These are phyloP conservation scores for Clavulina sp. DNA, from an alignment of 768 basidiomycete species.

Conservation along the genomic window DNA sequence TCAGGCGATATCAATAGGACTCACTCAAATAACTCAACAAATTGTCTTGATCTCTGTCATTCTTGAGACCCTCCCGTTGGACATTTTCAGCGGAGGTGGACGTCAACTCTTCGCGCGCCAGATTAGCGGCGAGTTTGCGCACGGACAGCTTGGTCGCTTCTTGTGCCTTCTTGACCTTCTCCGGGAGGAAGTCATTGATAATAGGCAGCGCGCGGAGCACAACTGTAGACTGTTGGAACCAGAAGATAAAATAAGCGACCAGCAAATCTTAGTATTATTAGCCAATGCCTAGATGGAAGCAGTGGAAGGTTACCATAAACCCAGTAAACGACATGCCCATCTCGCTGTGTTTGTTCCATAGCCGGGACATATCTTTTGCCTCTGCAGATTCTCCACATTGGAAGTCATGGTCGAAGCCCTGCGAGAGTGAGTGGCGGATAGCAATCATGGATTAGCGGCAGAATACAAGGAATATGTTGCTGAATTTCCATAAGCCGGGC, in stretches of 20 bases:
- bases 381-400: conserved; percentile 1
- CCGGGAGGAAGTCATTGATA: conserved; percentile 4
- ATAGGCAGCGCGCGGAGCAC: conserved; percentile 6
- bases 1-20: too few relatives aligned
- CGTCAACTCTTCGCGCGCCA: neutral
- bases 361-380: conserved; percentile 4
- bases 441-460: too few relatives aligned
- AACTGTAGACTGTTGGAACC: conserved; percentile 3
- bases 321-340: conserved; percentile 3
- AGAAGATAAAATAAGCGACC: neutral
- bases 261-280: neutral
- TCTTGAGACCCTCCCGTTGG: too few relatives aligned
- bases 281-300: neutral
- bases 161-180: conserved; percentile 2
- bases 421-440: neutral
- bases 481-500: too few relatives aligned
- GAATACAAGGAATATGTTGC: too few relatives aligned
- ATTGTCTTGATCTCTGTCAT: too few relatives aligned
- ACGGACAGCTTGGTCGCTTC: conserved; percentile 4
- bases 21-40: too few relatives aligned
- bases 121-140: conserved; percentile 3
- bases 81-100: too few relatives aligned
- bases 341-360: conserved; percentile 7
- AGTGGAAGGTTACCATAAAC: conserved; percentile 2
- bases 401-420: conserved; percentile 10